Percentiles rank a stretch among this genome's conserved stretches.
Conservation (phyloP, 1,139 yeast genomes). For the Debaryomyces fabryi region DNA sequence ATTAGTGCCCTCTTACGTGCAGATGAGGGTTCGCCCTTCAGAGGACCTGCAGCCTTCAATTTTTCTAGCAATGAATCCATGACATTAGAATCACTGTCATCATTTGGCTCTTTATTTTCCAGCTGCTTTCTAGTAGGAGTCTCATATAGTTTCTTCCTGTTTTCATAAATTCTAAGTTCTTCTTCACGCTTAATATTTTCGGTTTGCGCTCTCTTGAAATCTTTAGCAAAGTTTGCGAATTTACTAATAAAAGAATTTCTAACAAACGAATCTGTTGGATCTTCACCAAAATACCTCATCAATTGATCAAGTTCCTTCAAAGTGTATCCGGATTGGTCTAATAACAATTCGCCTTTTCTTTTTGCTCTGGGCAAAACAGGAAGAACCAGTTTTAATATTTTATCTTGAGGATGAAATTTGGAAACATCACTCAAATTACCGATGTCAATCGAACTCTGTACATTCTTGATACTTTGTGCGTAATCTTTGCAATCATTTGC, state of each 20-base stretch:
- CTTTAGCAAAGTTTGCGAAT: constrained; percentile 71
- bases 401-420: constrained; percentile 74
- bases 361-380: constrained; percentile 71
- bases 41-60: constrained; percentile 72
- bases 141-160: constrained; percentile 66
- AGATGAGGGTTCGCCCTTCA: constrained; percentile 72
- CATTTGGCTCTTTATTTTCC: constrained; percentile 22
- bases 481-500: constrained; percentile 63
- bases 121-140: constrained; percentile 35
- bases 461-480: constrained; percentile 60
- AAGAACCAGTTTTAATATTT: constrained; percentile 60
- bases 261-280: constrained; percentile 66
- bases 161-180: constrained; percentile 74
- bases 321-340: constrained; percentile 65
- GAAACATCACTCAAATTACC: constrained; percentile 79
- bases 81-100: constrained; percentile 50
- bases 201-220: constrained; percentile 73
- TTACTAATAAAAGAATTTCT: constrained; percentile 70
- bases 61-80: constrained; percentile 77
- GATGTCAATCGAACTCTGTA: constrained; percentile 69
- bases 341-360: constrained; percentile 62
- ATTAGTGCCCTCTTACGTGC: constrained; percentile 84
- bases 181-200: constrained; percentile 83
- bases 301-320: constrained; percentile 68
- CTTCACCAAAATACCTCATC: constrained; percentile 80